These are phyloP conservation scores for Alopecurus myosuroides DNA, from an alignment of 176 grass and related monocot species.

Conservation along the genomic window DNA sequence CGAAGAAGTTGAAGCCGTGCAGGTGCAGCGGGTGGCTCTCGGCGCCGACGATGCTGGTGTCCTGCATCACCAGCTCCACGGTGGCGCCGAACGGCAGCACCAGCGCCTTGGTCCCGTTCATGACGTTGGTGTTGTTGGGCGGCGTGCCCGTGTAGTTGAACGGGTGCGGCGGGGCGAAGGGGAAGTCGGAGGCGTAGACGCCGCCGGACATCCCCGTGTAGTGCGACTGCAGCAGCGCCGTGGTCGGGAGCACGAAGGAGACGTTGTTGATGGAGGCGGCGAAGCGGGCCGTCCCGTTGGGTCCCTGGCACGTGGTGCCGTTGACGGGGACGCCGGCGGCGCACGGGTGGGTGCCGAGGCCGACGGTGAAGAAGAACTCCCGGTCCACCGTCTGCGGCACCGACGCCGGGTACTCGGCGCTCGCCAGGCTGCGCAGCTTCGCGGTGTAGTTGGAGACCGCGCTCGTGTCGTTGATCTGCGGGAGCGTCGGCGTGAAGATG, in stretches of 20 bases:
- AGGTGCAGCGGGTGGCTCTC: slow-evolving; percentile 93
- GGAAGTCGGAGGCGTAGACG: slow-evolving; percentile 55
- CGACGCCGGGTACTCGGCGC: slow-evolving; percentile 47
- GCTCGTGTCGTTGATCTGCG: slow-evolving; percentile 56
- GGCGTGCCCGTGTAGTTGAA: slow-evolving; percentile 84
- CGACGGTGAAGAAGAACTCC: slow-evolving; percentile 75
- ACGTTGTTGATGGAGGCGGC: slow-evolving; percentile 70
- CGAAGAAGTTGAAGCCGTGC: slow-evolving; percentile 79
- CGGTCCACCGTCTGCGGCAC: slow-evolving; percentile 54
- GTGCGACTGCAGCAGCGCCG: slow-evolving; percentile 60
- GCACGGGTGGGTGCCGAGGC: slow-evolving; percentile 72
- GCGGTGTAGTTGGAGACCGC: slow-evolving; percentile 53
- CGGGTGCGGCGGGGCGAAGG: slow-evolving; percentile 19
- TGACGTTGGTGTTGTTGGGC: slow-evolving; percentile 74
- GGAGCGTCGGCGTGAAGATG: slow-evolving; percentile 30
- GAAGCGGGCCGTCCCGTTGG: slow-evolving; percentile 58
- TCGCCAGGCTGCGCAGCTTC: slow-evolving; percentile 62
- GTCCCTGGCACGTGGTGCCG: slow-evolving; percentile 60
- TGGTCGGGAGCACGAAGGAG: slow-evolving; percentile 60
- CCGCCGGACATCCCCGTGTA: slow-evolving; percentile 35
- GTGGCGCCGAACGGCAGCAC: slow-evolving; percentile 43
- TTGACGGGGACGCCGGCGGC: slow-evolving; percentile 20
- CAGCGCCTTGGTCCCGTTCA: slow-evolving; percentile 52
- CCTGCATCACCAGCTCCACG: slow-evolving; percentile 84
- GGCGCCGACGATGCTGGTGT: slow-evolving; percentile 59